Evolutionary conservation across 345 rosid genomes (phyloP).

Genomic region (Clausena lansium): DNA sequence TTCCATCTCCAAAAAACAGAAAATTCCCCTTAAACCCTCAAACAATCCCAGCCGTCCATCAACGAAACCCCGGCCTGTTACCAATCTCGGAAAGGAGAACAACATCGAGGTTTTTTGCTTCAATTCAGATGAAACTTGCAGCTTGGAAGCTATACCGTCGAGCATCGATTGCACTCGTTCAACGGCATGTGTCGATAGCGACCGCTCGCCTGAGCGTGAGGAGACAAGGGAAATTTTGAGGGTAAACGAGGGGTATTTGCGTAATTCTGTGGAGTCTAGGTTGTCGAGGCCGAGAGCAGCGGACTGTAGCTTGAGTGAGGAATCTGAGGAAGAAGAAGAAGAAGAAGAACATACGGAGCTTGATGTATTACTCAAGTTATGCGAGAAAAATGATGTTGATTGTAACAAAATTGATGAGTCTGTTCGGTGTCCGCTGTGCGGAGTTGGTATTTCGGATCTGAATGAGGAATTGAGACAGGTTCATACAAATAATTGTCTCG

Average conservation of each 20-base stretch:
- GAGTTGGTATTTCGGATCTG: slow-evolving; percentile 61
- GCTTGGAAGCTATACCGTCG: slow-evolving; percentile 68
- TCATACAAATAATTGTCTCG: slow-evolving; percentile 84
- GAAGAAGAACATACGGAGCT: slow-evolving; percentile 37
- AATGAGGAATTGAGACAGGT: slow-evolving; percentile 60
- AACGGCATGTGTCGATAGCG: slow-evolving; percentile 1
- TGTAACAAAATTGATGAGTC: slow-evolving; percentile 13
- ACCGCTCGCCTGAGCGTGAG: neutral
- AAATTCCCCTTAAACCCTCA: slow-evolving; percentile 33
- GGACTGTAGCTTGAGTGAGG: slow-evolving; percentile 21
- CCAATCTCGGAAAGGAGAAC: slow-evolving; percentile 53
- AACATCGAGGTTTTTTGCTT: neutral
- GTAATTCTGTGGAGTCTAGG: slow-evolving; percentile 69
- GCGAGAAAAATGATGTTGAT: slow-evolving; percentile 29
- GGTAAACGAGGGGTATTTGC: slow-evolving; percentile 40
- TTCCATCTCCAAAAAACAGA: slow-evolving; percentile 11
- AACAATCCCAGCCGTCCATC: slow-evolving; percentile 29
- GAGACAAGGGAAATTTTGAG: slow-evolving; percentile 24
- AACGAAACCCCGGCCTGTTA: slow-evolving; percentile 35
- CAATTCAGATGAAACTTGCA: slow-evolving; percentile 27
- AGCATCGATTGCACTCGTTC: slow-evolving; percentile 47
- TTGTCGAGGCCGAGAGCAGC: slow-evolving; percentile 27
- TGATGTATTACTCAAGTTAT: slow-evolving; percentile 59
- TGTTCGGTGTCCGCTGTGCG: slow-evolving; percentile 76
- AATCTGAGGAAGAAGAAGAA: slow-evolving; percentile 42